Base-by-base conservation (phyloP, 257 asterid genomes). In the Datura wrightii region DNA sequence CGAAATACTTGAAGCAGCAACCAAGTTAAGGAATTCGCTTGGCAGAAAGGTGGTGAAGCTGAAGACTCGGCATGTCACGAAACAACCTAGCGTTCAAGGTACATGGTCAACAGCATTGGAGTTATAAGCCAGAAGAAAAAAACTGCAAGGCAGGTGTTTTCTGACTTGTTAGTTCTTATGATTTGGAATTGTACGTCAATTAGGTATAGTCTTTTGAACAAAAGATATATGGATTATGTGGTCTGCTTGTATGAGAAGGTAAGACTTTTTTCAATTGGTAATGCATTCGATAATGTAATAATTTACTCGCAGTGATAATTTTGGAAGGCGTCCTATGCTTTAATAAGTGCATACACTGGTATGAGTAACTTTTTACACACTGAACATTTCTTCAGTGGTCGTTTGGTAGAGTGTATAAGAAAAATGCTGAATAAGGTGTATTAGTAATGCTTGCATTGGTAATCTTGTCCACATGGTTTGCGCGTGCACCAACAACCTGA, bases 11-110 rank as follows among this genome's bases (percentile, higher is more conserved):
- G 81, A 82, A 71, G 89, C 91, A 53, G 95, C 98, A 0, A 88
- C 86, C 15, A 91, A 95, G 91, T 90, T 94, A 71, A 90, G 98
- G 85, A 96, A 94, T 84, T 88, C 97, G 13, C 98, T 92, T 39
- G 99, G 99, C 53, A 90, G 99, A 69, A 93, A 96, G 85, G 99
- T 94, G 88, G 74, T 93, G 90, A 96, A 94, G 90, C 87, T 94
- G 86, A 94, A 79, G 91, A 93, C 97, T 0, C 90, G 98, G 66
- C 98, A 94, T 48, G 91, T 92, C 8, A 90, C 96, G 0, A 91
- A 92, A 76, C 88, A 93, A 79, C 98, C 98, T 1, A 96, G 97
- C 8, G 98, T 91, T 83, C 99, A 94, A 90, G 97, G 99, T 79
- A 94, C 99, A 9, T 94, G 98, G 99, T 90, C 91, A 2, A 94